A percentile compares a stretch with the other conserved stretches of the same genome.
phyloP scores from a whole-genome alignment of 2,329 filamentous ascomycete species.

The Xylariaceae sp. region DNA sequence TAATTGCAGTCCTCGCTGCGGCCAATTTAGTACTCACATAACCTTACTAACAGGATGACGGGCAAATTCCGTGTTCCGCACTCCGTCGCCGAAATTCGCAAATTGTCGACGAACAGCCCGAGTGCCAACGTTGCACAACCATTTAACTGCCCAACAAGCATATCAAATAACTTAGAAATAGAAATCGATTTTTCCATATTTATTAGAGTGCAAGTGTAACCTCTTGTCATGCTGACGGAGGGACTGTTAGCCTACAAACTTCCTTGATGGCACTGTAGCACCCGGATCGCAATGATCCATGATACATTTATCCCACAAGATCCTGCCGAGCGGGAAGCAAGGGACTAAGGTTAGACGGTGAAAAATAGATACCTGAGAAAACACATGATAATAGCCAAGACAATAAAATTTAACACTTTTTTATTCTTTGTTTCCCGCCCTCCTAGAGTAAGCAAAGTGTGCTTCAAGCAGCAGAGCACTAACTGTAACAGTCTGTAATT shows the following conservation, averaged over 20 bases:
- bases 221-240: constrained; percentile 1
- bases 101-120: neutral
- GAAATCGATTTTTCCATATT: neutral
- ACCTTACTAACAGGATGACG: neutral
- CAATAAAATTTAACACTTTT: too few relatives aligned
- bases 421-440: neutral
- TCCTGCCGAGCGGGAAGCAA: constrained; percentile 23
- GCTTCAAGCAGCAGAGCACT: neutral
- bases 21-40: constrained; percentile 10
- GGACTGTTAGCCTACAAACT: neutral
- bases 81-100: constrained; percentile 9
- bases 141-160: neutral
- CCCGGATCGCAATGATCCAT: constrained; percentile 3
- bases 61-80: constrained; percentile 3
- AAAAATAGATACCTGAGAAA: neutral
- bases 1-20: neutral
- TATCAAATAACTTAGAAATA: neutral
- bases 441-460: neutral
- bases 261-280: constrained; percentile 2
- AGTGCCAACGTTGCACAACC: neutral
- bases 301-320: constrained; percentile 14
- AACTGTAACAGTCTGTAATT: neutral
- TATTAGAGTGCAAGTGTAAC: neutral
- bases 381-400: too few relatives aligned
- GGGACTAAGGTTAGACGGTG: neutral